Base-by-base conservation (phyloP, 2,329 filamentous ascomycete genomes). In the Apiospora arundinis region DNA sequence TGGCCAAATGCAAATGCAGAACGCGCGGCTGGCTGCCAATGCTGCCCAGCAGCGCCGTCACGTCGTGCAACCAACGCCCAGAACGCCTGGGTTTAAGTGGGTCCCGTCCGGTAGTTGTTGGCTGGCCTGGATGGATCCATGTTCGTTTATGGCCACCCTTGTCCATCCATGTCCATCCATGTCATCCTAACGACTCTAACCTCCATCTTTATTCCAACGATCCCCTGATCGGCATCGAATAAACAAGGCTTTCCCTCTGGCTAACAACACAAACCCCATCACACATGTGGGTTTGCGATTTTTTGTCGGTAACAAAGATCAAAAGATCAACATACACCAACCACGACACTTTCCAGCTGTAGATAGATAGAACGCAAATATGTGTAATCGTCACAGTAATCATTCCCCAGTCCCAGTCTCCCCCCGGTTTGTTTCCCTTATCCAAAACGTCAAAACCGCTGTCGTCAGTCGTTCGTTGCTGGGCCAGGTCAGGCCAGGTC, bases 161-260 rank as follows among this genome's bases (percentile, higher is more conserved):
- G n/a, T n/a, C n/a, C 3, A 32, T 32, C 32, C 32, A 32, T 32
- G 32, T 32, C 32, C 42, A 45, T 45, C 12, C 42, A 12, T 45
- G 42, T 45, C 42, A 42, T 42, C 40, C 40, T 18, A 25, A 48
- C 23, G 16, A 60, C 16, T 37, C 52, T 60, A 60, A 37, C 52
- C 52, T 60, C 52, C 52, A 21, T 60, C 28, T 56, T 60, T 60
- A 37, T 37, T 60, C 52, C 56, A n/a, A 63, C 40, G 32, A 63
- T 63, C 56, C 56, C 21, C 56, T 63, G 56, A 63, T 63, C 56
- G 37, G 32, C 56, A 63, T 40, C 32, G 32, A 63, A n/a, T 63
- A 63, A 63, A 63, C 56, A 63, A 63, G 56, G 56, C 56, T 63
- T 63, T 11, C 9, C 28, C 32, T 23, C 9, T 63, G 14, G 49